phyloP scores from a whole-genome alignment of 768 basidiomycete genomes.

The Trametes elegans region DNA sequence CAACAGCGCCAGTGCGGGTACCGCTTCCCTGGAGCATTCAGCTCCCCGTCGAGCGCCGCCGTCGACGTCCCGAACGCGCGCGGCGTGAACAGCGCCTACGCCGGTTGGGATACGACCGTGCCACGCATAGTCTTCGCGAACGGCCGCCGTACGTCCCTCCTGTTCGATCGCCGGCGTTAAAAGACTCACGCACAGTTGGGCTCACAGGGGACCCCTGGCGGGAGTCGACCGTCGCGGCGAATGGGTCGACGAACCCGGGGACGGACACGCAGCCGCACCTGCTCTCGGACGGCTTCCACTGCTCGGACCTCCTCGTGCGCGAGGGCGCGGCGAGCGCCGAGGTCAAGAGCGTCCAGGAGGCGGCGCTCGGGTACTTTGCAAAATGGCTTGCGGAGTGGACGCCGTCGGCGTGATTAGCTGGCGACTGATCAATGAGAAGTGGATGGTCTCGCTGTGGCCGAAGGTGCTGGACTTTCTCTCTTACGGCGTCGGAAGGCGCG shows the following conservation, averaged over 20 bases:
- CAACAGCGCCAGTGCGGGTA: slow-evolving; percentile 61
- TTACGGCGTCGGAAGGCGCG: too few species aligned
- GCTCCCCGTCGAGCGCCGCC: slow-evolving; percentile 23
- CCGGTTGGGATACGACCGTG: slow-evolving; percentile 60
- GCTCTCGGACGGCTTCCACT: slow-evolving; percentile 62
- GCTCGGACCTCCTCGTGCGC: slow-evolving; percentile 49
- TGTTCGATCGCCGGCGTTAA: too few species aligned
- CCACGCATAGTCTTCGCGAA: slow-evolving; percentile 68
- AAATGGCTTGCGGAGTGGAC: slow-evolving; percentile 43
- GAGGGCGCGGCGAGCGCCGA: slow-evolving; percentile 46
- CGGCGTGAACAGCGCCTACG: slow-evolving; percentile 46
- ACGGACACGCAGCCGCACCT: slow-evolving; percentile 54
- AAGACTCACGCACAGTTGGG: not conserved
- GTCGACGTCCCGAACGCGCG: slow-evolving; percentile 40
- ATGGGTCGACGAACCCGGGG: slow-evolving; percentile 42
- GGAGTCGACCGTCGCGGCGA: slow-evolving; percentile 63
- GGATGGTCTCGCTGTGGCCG: too few species aligned
- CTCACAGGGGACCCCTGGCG: slow-evolving; percentile 67
- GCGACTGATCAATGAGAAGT: too few species aligned
- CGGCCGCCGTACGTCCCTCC: slow-evolving; percentile 50
- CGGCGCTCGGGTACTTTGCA: slow-evolving; percentile 51
- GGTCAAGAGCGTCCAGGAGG: slow-evolving; percentile 48
- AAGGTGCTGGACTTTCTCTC: too few species aligned
- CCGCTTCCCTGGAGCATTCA: slow-evolving; percentile 61
- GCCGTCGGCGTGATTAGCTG: slow-evolving; percentile 10